Base-by-base conservation (phyloP, 345 rosid genomes). In the Salix exigua region DNA sequence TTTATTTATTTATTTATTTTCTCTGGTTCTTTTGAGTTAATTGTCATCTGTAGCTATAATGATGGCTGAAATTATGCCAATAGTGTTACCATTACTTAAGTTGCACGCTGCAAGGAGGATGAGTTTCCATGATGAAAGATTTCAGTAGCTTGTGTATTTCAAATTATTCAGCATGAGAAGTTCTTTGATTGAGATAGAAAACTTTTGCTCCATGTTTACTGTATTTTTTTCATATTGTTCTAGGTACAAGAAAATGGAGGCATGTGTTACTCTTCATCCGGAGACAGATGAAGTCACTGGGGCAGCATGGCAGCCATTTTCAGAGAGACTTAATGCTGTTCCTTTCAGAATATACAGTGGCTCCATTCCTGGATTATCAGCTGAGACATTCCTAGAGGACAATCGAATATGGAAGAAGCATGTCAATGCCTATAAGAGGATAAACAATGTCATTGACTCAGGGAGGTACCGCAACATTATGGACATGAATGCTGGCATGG, bases 251-350 rank as follows among this genome's bases (percentile, higher is more conserved):
- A 81, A 64, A 48, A 73, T 81, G 84, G 81, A 81, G 73, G 71
- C 72, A 8, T 81, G 84, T 68, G 78, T 73, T 18, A 78, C 81
- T 64, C 74, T 68, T 58, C 75, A 76, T 44, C 79, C 31, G 26
- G 71, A 66, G 28, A 64, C 71, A 12, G 85, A 86, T 50, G 87
- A 88, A 75, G 83, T 83, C 5, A 82, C 80, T 7, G 84, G 87
- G 25, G 86, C 76, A 30, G 70, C 75, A 65, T 89, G 89, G 85
- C 61, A 30, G 65, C 71, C 80, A 33, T 81, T 81, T 73, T 68
- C 71, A 31, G 78, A 73, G 61, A 81, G 84, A 73, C 78, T 81
- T 11, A 73, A 81, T 28, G 78, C 72, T 9, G 81, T 81, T 68
- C 84, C 84, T 62, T 64, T 37, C n/a, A 73, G 68, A 82, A 72